Evolutionary conservation across 495 filamentous ascomycete genomes (phyloP).

Genomic region (Cercophora samala): DNA sequence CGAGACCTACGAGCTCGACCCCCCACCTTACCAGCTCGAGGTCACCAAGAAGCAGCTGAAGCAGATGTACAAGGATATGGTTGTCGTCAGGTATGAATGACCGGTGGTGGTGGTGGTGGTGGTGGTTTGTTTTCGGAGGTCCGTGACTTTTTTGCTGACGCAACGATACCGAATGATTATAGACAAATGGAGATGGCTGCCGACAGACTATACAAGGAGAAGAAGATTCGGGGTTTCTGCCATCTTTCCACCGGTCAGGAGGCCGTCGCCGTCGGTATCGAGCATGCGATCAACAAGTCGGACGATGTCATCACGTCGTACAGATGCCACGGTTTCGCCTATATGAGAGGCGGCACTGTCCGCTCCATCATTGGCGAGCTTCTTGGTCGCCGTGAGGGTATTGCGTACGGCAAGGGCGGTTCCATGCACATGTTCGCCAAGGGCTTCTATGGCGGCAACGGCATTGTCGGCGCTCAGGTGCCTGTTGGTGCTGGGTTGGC

Average conservation of each 20-base stretch:
- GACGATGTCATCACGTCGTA: conserved; percentile 98
- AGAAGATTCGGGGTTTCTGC: conserved; percentile 99
- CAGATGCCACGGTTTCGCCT: conserved; percentile 95
- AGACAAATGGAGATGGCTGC: conserved; percentile 99
- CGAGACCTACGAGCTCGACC: conserved; percentile 98
- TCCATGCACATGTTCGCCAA: conserved; percentile 99
- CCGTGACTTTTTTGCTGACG: background rate
- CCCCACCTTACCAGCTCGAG: conserved; percentile 82
- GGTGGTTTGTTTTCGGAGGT: background rate
- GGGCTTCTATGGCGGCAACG: conserved; percentile 97
- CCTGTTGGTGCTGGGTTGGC: conserved; percentile 95
- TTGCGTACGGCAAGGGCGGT: conserved; percentile 97
- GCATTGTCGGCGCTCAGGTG: conserved; percentile 98
- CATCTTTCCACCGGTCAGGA: conserved; percentile 97
- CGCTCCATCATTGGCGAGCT: conserved; percentile 95
- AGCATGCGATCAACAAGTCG: conserved; percentile 84
- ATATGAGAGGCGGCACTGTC: conserved; percentile 92
- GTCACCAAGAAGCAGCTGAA: conserved; percentile 97
- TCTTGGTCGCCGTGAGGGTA: conserved; percentile 89
- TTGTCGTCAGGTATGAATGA: conserved; percentile 69
- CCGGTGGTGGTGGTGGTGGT: no score
- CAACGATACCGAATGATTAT: background rate
- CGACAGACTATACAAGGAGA: conserved; percentile 97
- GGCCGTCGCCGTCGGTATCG: conserved; percentile 94
- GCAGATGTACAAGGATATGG: conserved; percentile 99